Evolutionary conservation across 441 rosid species (phyloP).

Genomic region (Capsella rubella): DNA sequence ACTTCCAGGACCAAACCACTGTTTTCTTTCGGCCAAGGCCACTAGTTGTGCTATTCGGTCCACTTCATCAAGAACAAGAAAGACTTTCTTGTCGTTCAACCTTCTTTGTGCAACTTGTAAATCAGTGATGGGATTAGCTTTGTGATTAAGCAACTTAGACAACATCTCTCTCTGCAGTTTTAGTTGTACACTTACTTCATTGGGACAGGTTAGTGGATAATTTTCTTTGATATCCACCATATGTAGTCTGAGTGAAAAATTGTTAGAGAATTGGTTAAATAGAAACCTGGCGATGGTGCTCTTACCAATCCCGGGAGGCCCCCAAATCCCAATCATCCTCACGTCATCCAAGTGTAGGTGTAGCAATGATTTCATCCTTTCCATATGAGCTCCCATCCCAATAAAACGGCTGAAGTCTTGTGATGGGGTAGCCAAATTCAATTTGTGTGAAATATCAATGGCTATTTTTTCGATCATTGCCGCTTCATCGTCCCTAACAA

Average conservation of each 20-base stretch:
- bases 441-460: not conserved
- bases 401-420: not conserved
- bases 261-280: accelerated
- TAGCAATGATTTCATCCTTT: not conserved
- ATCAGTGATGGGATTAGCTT: not conserved
- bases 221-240: not conserved
- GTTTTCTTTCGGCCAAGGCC: not conserved
- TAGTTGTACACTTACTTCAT: not conserved
- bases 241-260: not conserved
- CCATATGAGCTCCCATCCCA: not conserved
- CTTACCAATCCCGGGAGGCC: not conserved
- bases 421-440: not conserved
- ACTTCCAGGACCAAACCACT: not conserved
- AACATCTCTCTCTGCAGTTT: not conserved
- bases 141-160: not conserved
- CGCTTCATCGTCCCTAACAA: not conserved
- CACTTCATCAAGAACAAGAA: not conserved
- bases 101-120: not conserved
- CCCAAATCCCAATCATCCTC: constrained; percentile 2
- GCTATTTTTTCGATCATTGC: not conserved
- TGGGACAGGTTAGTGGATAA: not conserved
- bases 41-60: not conserved
- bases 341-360: not conserved
- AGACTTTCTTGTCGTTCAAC: not conserved
- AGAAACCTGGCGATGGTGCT: not conserved